Base-by-base conservation (phyloP, 768 basidiomycete genomes). In the Hygrocybe punicea region DNA sequence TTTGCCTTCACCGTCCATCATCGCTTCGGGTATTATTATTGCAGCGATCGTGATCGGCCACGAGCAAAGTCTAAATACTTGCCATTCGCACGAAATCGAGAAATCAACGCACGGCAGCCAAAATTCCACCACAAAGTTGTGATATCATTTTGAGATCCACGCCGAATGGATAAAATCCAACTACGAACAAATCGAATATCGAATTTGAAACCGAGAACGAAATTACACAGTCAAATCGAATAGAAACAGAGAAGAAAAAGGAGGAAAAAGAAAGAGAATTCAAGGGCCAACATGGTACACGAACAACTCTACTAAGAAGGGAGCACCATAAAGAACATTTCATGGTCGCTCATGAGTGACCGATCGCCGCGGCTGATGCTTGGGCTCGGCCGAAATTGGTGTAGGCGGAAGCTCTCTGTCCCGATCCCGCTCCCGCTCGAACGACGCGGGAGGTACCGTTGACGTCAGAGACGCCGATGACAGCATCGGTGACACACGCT, bases 351-450 rank as follows among this genome's bases (percentile, higher is more conserved):
- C 73, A 56, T 73, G 70, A 45, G 72, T 63, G 63, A 74, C 72
- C 42, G 74, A 71, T 62, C 78, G 68, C 49, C 72, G 68, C 25
- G 65, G 53, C 13, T 9, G 34, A 42, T 67, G 65, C 37, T 77
- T 70, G 10, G 73, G 68, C 57, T 79, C 81, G 19, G 75, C 73
- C 16, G 78, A 75, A 13, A 81, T 61, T 17, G 80, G 71, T 9
- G 76, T 70, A n/a, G 78, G 71, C 45, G 82, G 76, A 48, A 81
- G 67, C 49, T 68, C 72, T 29, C 81, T 73, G 23, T 82, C 81
- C 48, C 78, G 74, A n/a, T 78, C 79, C 58, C 76, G 74, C 45
- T 83, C 82, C 60, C 84, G 76, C 66, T 85, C 84, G 65, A 78
- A 85, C 0, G 82, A 79, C 37, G 81, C 71, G 6, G 77, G 64